Percentiles rank a stretch among this genome's conserved stretches.
phyloP scores from a whole-genome alignment of 2,329 filamentous ascomycete species.

The Diplodia mutila region DNA sequence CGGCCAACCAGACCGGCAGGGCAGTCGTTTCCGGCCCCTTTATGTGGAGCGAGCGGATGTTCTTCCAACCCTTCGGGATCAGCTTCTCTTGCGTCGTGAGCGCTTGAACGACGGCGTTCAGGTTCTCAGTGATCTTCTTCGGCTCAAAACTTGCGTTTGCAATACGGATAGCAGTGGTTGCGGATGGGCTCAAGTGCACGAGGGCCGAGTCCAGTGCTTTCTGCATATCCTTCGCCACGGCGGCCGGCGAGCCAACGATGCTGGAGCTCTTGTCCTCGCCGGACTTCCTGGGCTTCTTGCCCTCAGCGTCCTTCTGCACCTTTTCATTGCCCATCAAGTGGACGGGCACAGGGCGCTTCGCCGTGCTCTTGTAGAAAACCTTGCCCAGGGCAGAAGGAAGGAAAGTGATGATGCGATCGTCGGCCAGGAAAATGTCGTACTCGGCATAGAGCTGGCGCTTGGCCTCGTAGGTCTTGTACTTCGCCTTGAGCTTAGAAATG shows the following conservation, averaged over 20 bases:
- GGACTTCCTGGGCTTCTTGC: constrained; percentile 43
- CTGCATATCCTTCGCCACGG: constrained; percentile 80
- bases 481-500: constrained; percentile 80
- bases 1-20: constrained; percentile 91
- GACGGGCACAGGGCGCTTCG: constrained; percentile 86
- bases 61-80: constrained; percentile 84
- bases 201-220: constrained; percentile 76
- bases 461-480: constrained; percentile 83
- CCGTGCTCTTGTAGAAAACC: constrained; percentile 82
- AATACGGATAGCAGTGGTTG: constrained; percentile 79
- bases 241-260: constrained; percentile 60
- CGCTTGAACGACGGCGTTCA: constrained; percentile 64
- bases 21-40: constrained; percentile 88
- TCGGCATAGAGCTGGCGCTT: constrained; percentile 81
- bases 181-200: constrained; percentile 76
- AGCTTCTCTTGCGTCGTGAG: constrained; percentile 70
- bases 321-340: constrained; percentile 68
- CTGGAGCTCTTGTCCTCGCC: constrained; percentile 40
- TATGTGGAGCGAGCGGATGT: constrained; percentile 81
- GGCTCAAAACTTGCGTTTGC: constrained; percentile 75
- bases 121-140: constrained; percentile 78
- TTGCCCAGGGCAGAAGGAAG: constrained; percentile 84
- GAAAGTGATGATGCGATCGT: constrained; percentile 76
- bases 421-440: constrained; percentile 92
- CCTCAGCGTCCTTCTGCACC: constrained; percentile 61